These are phyloP conservation scores for Cystobasidium ongulense DNA, from an alignment of 768 basidiomycete species.

Conservation along the genomic window DNA sequence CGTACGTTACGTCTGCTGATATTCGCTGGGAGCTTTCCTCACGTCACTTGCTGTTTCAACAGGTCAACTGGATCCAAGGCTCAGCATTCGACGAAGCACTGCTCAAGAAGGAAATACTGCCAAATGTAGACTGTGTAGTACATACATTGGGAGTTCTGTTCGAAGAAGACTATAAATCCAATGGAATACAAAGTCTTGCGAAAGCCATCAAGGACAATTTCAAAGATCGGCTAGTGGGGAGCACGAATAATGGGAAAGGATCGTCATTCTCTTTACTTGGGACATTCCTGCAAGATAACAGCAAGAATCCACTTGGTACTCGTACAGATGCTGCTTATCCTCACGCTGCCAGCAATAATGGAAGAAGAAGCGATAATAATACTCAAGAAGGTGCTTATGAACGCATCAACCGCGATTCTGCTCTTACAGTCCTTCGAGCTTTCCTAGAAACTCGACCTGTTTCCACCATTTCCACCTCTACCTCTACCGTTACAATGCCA, in stretches of 20 bases:
- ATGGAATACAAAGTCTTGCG: slow-evolving; percentile 52
- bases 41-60: neutral
- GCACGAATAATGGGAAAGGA: neutral
- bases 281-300: neutral
- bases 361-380: slow-evolving; percentile 47
- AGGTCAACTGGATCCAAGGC: slow-evolving; percentile 83
- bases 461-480: slow-evolving; percentile 55
- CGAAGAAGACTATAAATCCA: slow-evolving; percentile 73
- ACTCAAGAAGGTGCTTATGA: slow-evolving; percentile 57
- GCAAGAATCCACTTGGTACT: neutral
- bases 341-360: neutral
- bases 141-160: slow-evolving; percentile 88
- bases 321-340: neutral
- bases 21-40: slow-evolving; percentile 28
- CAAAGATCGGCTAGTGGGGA: slow-evolving; percentile 47
- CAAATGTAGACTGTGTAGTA: slow-evolving; percentile 66
- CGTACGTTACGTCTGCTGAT: slow-evolving; percentile 59
- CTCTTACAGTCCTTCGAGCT: slow-evolving; percentile 50
- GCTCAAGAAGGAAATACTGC: slow-evolving; percentile 59
- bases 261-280: neutral
- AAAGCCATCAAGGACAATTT: slow-evolving; percentile 54
- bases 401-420: slow-evolving; percentile 74
- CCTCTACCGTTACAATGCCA: slow-evolving; percentile 54
- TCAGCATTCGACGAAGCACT: slow-evolving; percentile 69
- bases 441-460: slow-evolving; percentile 36